Base-by-base conservation (phyloP, 768 basidiomycete species). In the Auriscalpium orientale region DNA sequence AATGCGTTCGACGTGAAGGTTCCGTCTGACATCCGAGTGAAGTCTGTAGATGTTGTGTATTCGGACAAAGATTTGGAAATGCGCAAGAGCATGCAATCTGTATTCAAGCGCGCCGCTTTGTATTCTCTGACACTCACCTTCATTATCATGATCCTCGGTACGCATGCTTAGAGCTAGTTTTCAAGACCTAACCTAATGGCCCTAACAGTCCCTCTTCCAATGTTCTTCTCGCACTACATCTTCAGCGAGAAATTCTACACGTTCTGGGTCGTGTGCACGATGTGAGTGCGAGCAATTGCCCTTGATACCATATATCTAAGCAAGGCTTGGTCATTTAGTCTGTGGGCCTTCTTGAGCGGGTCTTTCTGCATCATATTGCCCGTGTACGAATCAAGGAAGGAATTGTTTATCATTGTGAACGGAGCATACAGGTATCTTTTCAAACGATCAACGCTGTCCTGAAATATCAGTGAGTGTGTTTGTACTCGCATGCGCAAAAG, bases 221-320 rank as follows among this genome's bases (percentile, higher is more conserved):
- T 72, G 70, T 72, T 70, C 64, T 71, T 71, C 61, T 63, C 68
- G 8, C 63, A 64, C 55, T 72, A 72, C 52, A 60, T 72, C 8
- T 72, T 72, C 62, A 68, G 66, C 54, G 53, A 60, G 49, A 51
- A 46, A 11, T 72, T 72, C 56, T 71, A 66, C 59, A 63, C 62
- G 3, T 70, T 71, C 64, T 72, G 71, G 71, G 62, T 70, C 22
- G 65, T 66, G 11, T 70, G 70, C 47, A 67, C 70, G 11, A 69
- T 71, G 68, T 69, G 33, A 55, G 67, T 57, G 28, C 15, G 16
- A 28, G 22, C 22, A 28, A 28, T 28, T 5, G 22, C 22, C 20
- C 35, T 13, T 21, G 22, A n/a, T 18, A 18, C 36, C 13, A 53
- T 22, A 11, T 16, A 16, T 20, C 28, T 36, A 18, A 20, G 36